A percentile compares a stretch with the other conserved stretches of the same genome.
Evolutionary conservation across 306 rosid genomes (phyloP).

Genomic region (Parietaria judaica): DNA sequence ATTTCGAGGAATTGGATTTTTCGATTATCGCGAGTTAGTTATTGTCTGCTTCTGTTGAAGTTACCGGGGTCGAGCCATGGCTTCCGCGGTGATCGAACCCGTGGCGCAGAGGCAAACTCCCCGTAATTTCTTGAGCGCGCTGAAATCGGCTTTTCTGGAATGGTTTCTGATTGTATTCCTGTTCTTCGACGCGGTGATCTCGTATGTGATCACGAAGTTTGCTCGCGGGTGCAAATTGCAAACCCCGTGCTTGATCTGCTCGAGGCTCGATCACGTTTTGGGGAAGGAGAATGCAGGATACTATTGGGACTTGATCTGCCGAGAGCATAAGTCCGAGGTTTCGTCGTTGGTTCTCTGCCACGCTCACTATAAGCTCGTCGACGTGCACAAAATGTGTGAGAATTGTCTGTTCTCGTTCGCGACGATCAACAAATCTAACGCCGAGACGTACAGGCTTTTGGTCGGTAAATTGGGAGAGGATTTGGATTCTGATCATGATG

Average conservation of each 20-base stretch:
- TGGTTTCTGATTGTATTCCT: constrained; percentile 72
- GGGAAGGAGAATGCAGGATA: constrained; percentile 52
- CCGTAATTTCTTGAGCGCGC: constrained; percentile 20
- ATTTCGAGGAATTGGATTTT: constrained; percentile 20
- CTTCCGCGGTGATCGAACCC: constrained; percentile 28
- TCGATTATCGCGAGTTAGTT: not conserved
- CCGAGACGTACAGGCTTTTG: constrained; percentile 50
- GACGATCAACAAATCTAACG: constrained; percentile 39
- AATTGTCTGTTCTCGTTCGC: constrained; percentile 67
- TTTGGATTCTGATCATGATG: constrained; percentile 32
- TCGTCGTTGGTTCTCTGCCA: constrained; percentile 63
- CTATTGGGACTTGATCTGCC: constrained; percentile 60
- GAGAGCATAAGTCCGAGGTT: constrained; percentile 58
- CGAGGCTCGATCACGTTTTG: constrained; percentile 85
- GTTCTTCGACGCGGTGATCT: constrained; percentile 49
- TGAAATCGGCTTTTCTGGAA: constrained; percentile 67
- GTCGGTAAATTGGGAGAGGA: constrained; percentile 54
- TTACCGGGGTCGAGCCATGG: constrained; percentile 31
- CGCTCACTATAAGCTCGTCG: constrained; percentile 66
- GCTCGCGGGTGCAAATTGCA: constrained; percentile 53
- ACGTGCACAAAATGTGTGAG: constrained; percentile 71
- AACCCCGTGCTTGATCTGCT: constrained; percentile 76
- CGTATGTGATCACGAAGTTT: constrained; percentile 60
- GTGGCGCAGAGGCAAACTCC: constrained; percentile 20
- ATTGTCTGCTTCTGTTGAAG: constrained; percentile 12